Evolutionary conservation across 1,284 basidiomycete species (phyloP), one percentile per base, ranked within the genome.

Genomic region (Cystobasidium pallidum): DNA sequence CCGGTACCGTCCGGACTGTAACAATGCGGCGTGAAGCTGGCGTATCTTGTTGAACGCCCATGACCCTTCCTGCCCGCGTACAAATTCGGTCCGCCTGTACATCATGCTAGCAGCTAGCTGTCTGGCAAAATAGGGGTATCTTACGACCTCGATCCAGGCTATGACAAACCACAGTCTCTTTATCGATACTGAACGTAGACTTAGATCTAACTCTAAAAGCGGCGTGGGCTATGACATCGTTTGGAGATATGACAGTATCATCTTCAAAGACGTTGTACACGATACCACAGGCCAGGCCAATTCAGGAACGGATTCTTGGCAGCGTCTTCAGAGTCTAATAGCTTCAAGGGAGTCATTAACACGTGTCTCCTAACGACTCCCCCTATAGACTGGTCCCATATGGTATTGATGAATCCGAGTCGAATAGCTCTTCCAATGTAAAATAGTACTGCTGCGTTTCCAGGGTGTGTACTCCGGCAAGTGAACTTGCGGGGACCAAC

Each of bases 401-500:
- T 63, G 61, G 61, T 63, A 51, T 63, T 63, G 61, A 63, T 63
- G 61, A 63, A 58, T 19, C 32, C 57, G 57, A 58, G 61, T 66
- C 45, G 90, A 88, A 39, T 62, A 62, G 10, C 49, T 24, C 21
- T 26, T 51, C 54, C 54, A 32, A 55, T 55, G 59, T 47, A 30
- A 43, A 43, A 62, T 41, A 43, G 59, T 41, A 43, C 43, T 26
- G 59, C 59, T 47, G 59, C 59, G 43, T 62, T 62, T 43, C 59
- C 59, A 47, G 59, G 59, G 43, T 41, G 43, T 43, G 59, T 62
- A 30, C 59, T 62, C 36, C 59, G 59, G 59, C 59, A 62, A 34
- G 59, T 62, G 26, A 43, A 62, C 43, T 30, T 62, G 59, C 59
- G 59, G 13, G 59, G 43, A 47, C 59, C 39, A 15, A 62, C 21